These are phyloP conservation scores for Pseudozyma sp. DNA, from an alignment of 1,284 basidiomycete genomes.

Conservation along the genomic window DNA sequence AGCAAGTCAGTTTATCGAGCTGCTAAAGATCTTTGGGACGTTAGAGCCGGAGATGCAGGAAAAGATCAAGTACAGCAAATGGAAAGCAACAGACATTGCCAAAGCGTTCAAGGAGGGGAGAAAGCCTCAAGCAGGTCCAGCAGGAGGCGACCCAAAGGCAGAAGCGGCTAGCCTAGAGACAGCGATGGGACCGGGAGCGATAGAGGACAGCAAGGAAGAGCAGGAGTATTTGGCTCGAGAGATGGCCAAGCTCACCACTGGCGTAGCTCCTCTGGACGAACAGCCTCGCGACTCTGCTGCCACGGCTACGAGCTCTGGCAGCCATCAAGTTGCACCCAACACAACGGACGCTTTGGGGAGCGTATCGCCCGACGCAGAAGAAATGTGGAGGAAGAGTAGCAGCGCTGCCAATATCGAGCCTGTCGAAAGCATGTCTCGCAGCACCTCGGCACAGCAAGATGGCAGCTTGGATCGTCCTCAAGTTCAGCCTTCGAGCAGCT, in stretches of 20 bases:
- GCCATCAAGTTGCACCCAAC: conserved; percentile 6
- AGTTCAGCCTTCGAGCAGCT: conserved; percentile 24
- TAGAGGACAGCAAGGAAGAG: conserved; percentile 48
- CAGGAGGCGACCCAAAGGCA: conserved; percentile 47
- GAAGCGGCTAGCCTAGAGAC: conserved; percentile 34
- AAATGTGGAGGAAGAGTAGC: conserved; percentile 26
- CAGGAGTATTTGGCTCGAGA: conserved; percentile 57
- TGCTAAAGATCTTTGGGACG: conserved; percentile 79
- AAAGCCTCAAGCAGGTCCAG: conserved; percentile 52
- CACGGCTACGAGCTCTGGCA: conserved; percentile 6
- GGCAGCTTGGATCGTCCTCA: conserved; percentile 12
- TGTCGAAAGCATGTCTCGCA: conserved; percentile 18
- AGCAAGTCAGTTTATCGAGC: conserved; percentile 85
- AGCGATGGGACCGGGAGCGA: conserved; percentile 23
- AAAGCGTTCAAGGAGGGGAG: conserved; percentile 84
- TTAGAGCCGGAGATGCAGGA: conserved; percentile 73
- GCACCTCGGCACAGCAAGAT: conserved; percentile 23
- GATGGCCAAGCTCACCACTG: conserved; percentile 55
- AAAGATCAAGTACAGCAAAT: conserved; percentile 88
- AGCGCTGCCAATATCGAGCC: background rate
- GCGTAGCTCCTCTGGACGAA: conserved; percentile 14
- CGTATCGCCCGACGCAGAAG: conserved; percentile 34
- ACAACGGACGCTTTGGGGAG: conserved; percentile 6
- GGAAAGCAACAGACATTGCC: conserved; percentile 89
- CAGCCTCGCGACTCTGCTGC: no score